These are phyloP conservation scores for Isatis lusitanica DNA, from an alignment of 441 rosid species.

Conservation along the genomic window DNA sequence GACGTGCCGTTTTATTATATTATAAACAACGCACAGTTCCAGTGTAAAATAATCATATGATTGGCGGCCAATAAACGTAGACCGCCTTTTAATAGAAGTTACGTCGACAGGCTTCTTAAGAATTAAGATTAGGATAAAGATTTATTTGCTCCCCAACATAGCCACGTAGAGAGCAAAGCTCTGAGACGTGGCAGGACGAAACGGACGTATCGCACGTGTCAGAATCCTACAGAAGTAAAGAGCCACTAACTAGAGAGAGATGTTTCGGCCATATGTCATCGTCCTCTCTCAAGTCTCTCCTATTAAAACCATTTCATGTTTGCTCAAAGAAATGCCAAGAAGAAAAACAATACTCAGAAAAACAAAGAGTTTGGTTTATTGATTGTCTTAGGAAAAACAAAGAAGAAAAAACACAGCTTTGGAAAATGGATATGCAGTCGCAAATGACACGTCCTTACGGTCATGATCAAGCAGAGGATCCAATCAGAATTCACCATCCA, in stretches of 20 bases:
- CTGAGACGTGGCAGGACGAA: conserved; percentile 30
- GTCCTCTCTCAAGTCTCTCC: conserved; percentile 3
- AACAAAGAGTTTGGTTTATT: not conserved
- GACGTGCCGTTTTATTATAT: not conserved
- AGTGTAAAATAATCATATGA: not conserved
- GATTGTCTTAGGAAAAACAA: not conserved
- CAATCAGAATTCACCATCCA: conserved; percentile 32
- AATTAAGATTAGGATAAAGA: conserved; percentile 10
- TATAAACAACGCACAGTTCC: conserved; percentile 1
- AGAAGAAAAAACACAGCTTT: not conserved
- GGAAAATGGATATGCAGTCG: conserved; percentile 33
- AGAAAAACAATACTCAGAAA: not conserved
- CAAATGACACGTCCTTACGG: conserved; percentile 34
- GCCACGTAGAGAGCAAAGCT: conserved; percentile 30
- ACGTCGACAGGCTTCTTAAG: not conserved
- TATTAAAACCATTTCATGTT: conserved; percentile 3
- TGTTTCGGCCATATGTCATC: conserved; percentile 25
- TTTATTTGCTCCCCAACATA: not conserved
- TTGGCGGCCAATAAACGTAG: not conserved
- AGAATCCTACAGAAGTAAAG: conserved; percentile 28
- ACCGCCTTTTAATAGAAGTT: conserved; percentile 13
- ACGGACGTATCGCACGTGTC: conserved; percentile 25
- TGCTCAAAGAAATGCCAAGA: conserved; percentile 8
- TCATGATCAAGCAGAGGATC: conserved; percentile 29
- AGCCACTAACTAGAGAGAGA: not conserved